Base-by-base conservation (phyloP, 352 stramenopile species). In the Blastocystis sp. region DNA sequence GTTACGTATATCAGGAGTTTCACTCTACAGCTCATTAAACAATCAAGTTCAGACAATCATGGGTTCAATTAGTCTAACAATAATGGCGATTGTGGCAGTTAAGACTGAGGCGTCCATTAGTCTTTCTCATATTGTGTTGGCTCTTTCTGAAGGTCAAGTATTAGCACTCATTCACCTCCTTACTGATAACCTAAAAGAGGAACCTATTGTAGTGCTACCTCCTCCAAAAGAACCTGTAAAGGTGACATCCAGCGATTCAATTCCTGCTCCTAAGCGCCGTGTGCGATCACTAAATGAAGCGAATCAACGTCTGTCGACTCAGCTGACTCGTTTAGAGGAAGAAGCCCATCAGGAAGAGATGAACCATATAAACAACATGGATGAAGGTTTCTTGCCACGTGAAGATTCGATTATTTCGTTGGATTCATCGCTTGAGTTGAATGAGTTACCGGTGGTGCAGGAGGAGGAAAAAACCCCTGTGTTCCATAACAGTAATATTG, bases 121-220 rank as follows among this genome's bases (percentile, higher is more conserved):
- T 45, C 47, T 85, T 16, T 68, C 47, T 41, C 73, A 53, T 43
- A 85, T 85, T 45, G 73, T 68, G 13, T 13, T 85, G 18, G 73
- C 73, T 30, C 20, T 85, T 18, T 85, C 73, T 3, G 73, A 85
- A 53, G 73, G 47, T 16, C 73, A 85, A 37, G 73, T 85, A 37
- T 34, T 85, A 13, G 63, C 73, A 13, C 53, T 85, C 9, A 85
- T 85, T 45, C 73, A 68, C 26, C 56, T 85, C 30, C 56, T 85
- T 30, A 85, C 73, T 9, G 45, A 85, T 37, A 85, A 85, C 47
- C 47, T 85, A 8, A 62, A 59, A 5, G 73, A 85, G 53, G 63
- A 85, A 55, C 43, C 73, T 3, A 8, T 85, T n/a, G 47, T 66
- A 4, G 53, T 85, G 73, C 2, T 47, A 37, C 63, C 30, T 39